Evolutionary conservation across 2,329 filamentous ascomycete species (phyloP).

Genomic region (Alternaria sp.): DNA sequence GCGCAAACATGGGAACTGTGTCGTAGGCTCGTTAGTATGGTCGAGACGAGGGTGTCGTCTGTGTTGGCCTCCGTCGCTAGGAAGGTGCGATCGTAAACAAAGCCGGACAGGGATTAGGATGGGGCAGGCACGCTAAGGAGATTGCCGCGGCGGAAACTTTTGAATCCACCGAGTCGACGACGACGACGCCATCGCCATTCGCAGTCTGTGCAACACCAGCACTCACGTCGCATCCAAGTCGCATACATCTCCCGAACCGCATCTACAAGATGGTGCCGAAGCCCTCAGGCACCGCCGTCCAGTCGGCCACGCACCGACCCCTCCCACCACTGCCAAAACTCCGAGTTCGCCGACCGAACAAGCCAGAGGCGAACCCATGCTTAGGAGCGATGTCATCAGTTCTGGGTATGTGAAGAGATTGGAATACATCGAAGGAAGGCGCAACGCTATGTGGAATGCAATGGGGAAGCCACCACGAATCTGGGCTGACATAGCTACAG

Average conservation of each 20-base stretch:
- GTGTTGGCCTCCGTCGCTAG: slow-evolving; percentile 17
- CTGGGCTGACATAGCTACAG: slow-evolving; percentile 53
- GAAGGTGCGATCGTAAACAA: slow-evolving; percentile 21
- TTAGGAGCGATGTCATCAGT: slow-evolving; percentile 70
- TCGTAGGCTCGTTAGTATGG: slow-evolving; percentile 8
- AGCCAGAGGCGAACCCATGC: slow-evolving; percentile 68
- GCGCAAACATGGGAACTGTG: slow-evolving; percentile 11
- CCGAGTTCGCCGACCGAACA: slow-evolving; percentile 68
- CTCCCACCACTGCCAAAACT: slow-evolving; percentile 68
- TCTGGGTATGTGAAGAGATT: slow-evolving; percentile 59
- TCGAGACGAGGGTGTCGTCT: slow-evolving; percentile 11
- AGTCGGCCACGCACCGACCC: slow-evolving; percentile 53
- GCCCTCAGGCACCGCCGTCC: slow-evolving; percentile 40
- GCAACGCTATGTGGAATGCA: neutral
- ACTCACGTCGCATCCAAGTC: neutral
- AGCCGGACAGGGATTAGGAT: slow-evolving; percentile 12
- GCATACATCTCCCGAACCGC: neutral
- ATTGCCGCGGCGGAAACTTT: slow-evolving; percentile 25
- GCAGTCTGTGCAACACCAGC: neutral
- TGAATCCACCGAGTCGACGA: slow-evolving; percentile 3
- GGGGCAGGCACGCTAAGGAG: slow-evolving; percentile 17
- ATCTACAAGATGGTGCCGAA: slow-evolving; percentile 45
- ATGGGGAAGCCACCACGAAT: slow-evolving; percentile 2
- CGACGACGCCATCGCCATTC: slow-evolving; percentile 7
- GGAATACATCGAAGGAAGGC: neutral